phyloP scores from a whole-genome alignment of 2,329 filamentous ascomycete genomes.

The Apiospora phragmitis region DNA sequence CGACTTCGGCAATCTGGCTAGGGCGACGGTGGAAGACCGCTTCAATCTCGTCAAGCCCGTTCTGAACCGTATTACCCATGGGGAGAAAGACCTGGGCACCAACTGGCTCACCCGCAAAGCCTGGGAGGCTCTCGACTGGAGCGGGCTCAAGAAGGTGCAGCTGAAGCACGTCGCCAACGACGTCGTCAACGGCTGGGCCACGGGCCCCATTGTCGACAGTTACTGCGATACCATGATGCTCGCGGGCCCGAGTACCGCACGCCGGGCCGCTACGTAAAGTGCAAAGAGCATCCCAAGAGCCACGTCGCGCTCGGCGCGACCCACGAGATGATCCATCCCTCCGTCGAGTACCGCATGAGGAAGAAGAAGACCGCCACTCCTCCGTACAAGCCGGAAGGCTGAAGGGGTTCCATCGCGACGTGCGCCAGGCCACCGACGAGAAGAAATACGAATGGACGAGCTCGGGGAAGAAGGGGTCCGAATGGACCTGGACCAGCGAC shows the following conservation, averaged over 20 bases:
- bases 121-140: not conserved
- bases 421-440: not conserved
- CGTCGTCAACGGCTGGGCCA: constrained; percentile 18
- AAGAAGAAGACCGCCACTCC: not conserved
- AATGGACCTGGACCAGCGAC: constrained; percentile 10
- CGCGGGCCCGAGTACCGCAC: constrained; percentile 13
- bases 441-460: not conserved
- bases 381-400: constrained; percentile 3
- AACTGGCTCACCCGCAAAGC: not conserved
- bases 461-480: not conserved
- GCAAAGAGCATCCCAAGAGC: not conserved
- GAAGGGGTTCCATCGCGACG: constrained; percentile 12
- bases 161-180: constrained; percentile 8
- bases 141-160: constrained; percentile 11
- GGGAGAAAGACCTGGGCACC: not conserved
- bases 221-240: constrained; percentile 13
- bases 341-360: constrained; percentile 14
- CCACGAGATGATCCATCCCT: constrained; percentile 17
- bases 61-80: not conserved
- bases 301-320: constrained; percentile 11
- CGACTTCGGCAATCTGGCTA: constrained; percentile 4
- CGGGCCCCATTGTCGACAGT: constrained; percentile 17
- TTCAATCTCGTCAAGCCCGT: constrained; percentile 12
- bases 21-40: constrained; percentile 14
- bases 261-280: constrained; percentile 13